Conservation (phyloP, 768 basidiomycete genomes). For the Artomyces pyxidatus region DNA sequence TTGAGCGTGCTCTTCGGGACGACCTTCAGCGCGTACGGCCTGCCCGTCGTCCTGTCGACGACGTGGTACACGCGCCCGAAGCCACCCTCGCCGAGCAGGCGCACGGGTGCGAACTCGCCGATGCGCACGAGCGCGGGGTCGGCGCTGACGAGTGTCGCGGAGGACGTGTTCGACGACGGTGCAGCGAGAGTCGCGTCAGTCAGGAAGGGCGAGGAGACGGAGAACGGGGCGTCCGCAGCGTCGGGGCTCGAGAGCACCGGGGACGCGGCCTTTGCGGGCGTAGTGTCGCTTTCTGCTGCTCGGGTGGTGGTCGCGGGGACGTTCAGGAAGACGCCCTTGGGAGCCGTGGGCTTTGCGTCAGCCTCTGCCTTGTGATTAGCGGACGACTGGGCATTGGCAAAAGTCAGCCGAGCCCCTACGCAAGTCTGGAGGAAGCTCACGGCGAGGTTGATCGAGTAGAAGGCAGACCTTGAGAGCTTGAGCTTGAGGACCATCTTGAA, state of each 20-base stretch:
- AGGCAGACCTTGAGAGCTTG: neutral
- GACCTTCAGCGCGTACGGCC: slow-evolving; percentile 2
- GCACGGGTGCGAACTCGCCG: neutral
- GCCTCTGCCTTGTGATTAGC: too few relatives aligned
- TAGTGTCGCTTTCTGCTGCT: neutral
- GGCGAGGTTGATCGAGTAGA: neutral
- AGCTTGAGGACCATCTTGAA: neutral
- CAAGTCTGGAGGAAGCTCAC: neutral
- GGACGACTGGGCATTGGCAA: too few relatives aligned
- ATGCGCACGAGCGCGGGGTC: neutral
- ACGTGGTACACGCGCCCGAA: slow-evolving; percentile 2
- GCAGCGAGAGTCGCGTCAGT: neutral
- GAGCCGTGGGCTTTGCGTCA: too few relatives aligned
- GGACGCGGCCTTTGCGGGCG: neutral
- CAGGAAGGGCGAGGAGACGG: neutral
- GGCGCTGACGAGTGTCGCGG: neutral
- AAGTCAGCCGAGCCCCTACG: neutral
- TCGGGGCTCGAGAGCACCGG: neutral
- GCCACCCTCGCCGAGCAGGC: slow-evolving; percentile 3
- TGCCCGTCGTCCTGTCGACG: neutral
- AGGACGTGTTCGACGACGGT: neutral
- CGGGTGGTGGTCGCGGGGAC: too few relatives aligned
- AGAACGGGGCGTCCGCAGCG: neutral
- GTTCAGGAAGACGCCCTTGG: too few relatives aligned
- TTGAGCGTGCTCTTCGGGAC: neutral